Conservation (phyloP, 192 early-diverging fungal genomes). For the Linnemannia exigua region DNA sequence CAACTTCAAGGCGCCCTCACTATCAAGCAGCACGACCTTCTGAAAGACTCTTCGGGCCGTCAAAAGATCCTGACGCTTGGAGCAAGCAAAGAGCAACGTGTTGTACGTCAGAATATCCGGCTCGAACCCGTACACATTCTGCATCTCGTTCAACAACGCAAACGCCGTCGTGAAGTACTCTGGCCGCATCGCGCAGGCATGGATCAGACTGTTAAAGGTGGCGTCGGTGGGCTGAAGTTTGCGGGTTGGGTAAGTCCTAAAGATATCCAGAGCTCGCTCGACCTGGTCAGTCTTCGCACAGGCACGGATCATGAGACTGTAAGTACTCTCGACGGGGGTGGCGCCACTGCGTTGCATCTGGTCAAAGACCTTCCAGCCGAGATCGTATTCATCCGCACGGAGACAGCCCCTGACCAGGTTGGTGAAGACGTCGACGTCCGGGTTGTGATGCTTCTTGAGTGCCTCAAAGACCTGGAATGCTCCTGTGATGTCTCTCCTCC, state of each 20-base stretch:
- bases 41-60: slow-evolving; percentile 76
- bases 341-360: slow-evolving; percentile 84
- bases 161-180: slow-evolving; percentile 93
- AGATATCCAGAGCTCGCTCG: slow-evolving; percentile 93
- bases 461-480: slow-evolving; percentile 56
- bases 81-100: slow-evolving; percentile 82
- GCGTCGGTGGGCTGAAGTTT: slow-evolving; percentile 81
- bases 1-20: slow-evolving; percentile 61
- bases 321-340: slow-evolving; percentile 84
- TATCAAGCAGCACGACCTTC: slow-evolving; percentile 67
- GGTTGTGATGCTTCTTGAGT: slow-evolving; percentile 58
- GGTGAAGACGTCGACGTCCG: slow-evolving; percentile 72
- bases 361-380: slow-evolving; percentile 94
- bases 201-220: slow-evolving; percentile 91
- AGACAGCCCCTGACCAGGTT: slow-evolving; percentile 89
- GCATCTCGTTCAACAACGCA: slow-evolving; percentile 86
- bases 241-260: slow-evolving; percentile 85
- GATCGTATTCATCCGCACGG: slow-evolving; percentile 72
- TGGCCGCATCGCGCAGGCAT: slow-evolving; percentile 81
- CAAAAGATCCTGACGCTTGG: slow-evolving; percentile 78
- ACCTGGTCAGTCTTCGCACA: slow-evolving; percentile 87
- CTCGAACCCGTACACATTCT: slow-evolving; percentile 79
- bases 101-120: slow-evolving; percentile 88
- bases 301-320: slow-evolving; percentile 92
- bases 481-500: slow-evolving; percentile 47